Base-by-base conservation (phyloP, 2,329 filamentous ascomycete genomes). In the Aspergillus versicolor region DNA sequence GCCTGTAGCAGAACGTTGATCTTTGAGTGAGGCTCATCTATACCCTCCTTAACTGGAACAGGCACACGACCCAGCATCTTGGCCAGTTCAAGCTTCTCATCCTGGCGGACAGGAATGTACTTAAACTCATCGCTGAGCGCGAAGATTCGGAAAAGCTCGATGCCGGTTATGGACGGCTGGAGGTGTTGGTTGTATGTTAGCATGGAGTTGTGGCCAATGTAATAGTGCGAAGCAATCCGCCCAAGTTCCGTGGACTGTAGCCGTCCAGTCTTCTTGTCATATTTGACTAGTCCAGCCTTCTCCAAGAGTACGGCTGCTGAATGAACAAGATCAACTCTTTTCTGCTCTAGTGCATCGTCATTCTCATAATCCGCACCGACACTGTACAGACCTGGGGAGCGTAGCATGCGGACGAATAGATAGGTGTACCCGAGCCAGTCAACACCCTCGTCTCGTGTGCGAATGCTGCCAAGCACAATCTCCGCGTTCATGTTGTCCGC, bases 351-450 rank as follows among this genome's bases (percentile, higher is more conserved):
- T 2, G 90, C 88, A 49, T 89, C 89, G 64, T 99, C 94, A 55
- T 95, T 88, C 67, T 96, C 92, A 66, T 97, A 99, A 67, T 99
- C 95, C 11, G 92, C 87, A 4, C 94, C 94, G 50, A 99, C 94
- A 69, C 94, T 93, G 72, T 99, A 99, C 12, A 99, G 79, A 0
- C 91, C 93, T 37, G 94, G 94, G 2, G 93, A 97, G 30, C 94
- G 88, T 61, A 99, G 84, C 94, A 99, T 99, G 49, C 94, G 90
- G 54, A 99, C 91, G 70, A 96, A 99, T 17, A 99, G 85, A 73
- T 99, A 99, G 0, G 93, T 97, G 74, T 99, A 99, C 12, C 94
- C 93, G 34, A 99, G 84, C 94, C 94, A 99, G 71, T 99, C 92
- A n/a, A 99, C 94, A 65, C 90, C 94, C 70, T 99, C 94, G 64